Percentiles rank a stretch among this genome's conserved stretches.
phyloP scores from a whole-genome alignment of 2,329 filamentous ascomycete genomes.

The Clarireedia sp. region DNA sequence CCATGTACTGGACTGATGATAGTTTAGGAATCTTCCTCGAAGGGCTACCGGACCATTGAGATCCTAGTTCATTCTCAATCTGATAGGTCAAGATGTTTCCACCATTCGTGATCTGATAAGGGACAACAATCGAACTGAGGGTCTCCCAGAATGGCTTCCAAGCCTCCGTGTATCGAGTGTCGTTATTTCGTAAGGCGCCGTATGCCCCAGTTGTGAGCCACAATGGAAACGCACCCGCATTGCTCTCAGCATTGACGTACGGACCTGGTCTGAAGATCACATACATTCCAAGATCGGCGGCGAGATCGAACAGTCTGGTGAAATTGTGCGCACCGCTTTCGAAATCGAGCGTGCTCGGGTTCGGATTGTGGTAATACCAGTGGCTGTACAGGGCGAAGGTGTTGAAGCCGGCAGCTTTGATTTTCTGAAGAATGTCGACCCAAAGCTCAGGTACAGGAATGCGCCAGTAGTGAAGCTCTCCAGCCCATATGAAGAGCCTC shows the following conservation, averaged over 20 bases:
- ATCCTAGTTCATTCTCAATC: constrained; percentile 48
- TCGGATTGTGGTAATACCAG: constrained; percentile 54
- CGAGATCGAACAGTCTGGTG: constrained; percentile 65
- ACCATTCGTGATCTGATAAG: constrained; percentile 48
- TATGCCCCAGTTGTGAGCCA: constrained; percentile 56
- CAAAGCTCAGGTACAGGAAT: constrained; percentile 54
- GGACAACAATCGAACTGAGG: constrained; percentile 42
- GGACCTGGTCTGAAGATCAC: constrained; percentile 64
- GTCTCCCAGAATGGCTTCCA: constrained; percentile 46
- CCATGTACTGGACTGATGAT: constrained; percentile 47
- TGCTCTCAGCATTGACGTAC: constrained; percentile 57
- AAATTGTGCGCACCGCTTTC: constrained; percentile 50
- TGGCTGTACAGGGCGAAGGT: constrained; percentile 70
- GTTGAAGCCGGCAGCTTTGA: constrained; percentile 68
- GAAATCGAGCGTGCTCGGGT: constrained; percentile 62
- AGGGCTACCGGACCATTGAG: constrained; percentile 35
- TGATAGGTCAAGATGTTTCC: constrained; percentile 49
- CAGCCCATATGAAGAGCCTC: constrained; percentile 5
- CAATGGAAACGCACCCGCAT: constrained; percentile 52
- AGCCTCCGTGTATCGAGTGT: constrained; percentile 43
- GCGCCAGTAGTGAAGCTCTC: constrained; percentile 42
- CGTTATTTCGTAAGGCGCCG: constrained; percentile 44
- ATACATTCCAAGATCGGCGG: constrained; percentile 63
- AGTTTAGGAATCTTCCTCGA: constrained; percentile 39
- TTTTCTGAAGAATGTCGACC: constrained; percentile 72